Percentiles rank a stretch among this genome's conserved stretches.
phyloP scores from a whole-genome alignment of 495 filamentous ascomycete genomes.

The Penicillium daleae region DNA sequence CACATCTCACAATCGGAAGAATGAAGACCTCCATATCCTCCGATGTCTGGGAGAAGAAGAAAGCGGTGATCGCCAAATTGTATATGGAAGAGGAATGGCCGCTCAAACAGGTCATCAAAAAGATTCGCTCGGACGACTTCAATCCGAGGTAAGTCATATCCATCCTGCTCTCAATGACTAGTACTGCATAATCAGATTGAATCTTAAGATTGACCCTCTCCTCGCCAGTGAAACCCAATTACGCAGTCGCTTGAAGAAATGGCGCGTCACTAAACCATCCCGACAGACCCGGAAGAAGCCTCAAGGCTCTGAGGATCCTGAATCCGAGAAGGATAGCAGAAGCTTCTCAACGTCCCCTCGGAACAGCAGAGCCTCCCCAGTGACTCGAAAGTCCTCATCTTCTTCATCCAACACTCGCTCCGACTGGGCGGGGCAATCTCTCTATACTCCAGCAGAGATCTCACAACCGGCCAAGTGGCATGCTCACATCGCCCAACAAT shows the following conservation, averaged over 20 bases:
- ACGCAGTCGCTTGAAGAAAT: slow-evolving; percentile 53
- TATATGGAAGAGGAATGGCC: slow-evolving; percentile 57
- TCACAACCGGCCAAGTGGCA: slow-evolving; percentile 32
- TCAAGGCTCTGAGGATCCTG: slow-evolving; percentile 25
- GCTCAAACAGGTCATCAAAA: slow-evolving; percentile 54
- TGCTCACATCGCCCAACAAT: slow-evolving; percentile 25
- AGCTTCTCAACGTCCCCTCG: slow-evolving; percentile 30
- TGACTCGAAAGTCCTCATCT: slow-evolving; percentile 6
- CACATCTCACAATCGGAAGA: not conserved
- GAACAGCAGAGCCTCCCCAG: slow-evolving; percentile 15
- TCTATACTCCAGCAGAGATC: slow-evolving; percentile 24
- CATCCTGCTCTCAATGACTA: not conserved
- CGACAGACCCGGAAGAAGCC: slow-evolving; percentile 51
- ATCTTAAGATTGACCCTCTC: not conserved
- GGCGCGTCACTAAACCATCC: slow-evolving; percentile 54
- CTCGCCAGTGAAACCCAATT: slow-evolving; percentile 48
- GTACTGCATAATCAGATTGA: not conserved
- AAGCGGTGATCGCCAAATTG: slow-evolving; percentile 48
- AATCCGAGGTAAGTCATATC: slow-evolving; percentile 45
- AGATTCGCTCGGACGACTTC: slow-evolving; percentile 53
- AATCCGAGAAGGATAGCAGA: slow-evolving; percentile 36
- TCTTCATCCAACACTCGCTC: slow-evolving; percentile 11
- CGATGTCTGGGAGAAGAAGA: slow-evolving; percentile 56
- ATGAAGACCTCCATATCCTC: slow-evolving; percentile 55
- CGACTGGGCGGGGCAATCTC: slow-evolving; percentile 19